Conservation (phyloP, 2,329 filamentous ascomycete species). For the Ophiosphaerella herpotricha region DNA sequence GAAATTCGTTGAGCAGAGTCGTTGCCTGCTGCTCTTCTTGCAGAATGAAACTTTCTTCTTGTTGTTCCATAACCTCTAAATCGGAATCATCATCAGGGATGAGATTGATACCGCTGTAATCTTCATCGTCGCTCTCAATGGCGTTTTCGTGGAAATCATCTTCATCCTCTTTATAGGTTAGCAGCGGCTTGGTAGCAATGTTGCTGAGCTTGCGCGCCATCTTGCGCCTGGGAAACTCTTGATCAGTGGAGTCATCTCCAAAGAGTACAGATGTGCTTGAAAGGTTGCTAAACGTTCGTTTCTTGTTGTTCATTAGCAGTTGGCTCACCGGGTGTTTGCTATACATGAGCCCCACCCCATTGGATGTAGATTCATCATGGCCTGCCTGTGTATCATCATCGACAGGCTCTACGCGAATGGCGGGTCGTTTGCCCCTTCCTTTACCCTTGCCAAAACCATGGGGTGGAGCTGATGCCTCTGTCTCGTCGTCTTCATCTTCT, state of each 20-base stretch:
- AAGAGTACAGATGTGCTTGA: slow-evolving; percentile 46
- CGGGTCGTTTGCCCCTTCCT: slow-evolving; percentile 43
- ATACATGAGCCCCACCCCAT: slow-evolving; percentile 35
- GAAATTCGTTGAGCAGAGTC: slow-evolving; percentile 35
- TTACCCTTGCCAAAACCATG: slow-evolving; percentile 38
- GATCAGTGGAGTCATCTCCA: slow-evolving; percentile 39
- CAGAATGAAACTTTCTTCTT: slow-evolving; percentile 77
- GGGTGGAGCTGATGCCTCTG: slow-evolving; percentile 41
- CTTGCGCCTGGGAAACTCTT: slow-evolving; percentile 45
- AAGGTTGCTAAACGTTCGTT: slow-evolving; percentile 47
- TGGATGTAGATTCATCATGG: slow-evolving; percentile 33
- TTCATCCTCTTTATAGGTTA: slow-evolving; percentile 41
- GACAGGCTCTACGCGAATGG: slow-evolving; percentile 42
- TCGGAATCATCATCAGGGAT: slow-evolving; percentile 81
- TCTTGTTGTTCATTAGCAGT: slow-evolving; percentile 39
- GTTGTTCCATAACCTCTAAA: slow-evolving; percentile 75
- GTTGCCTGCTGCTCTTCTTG: slow-evolving; percentile 39
- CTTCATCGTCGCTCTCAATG: slow-evolving; percentile 50
- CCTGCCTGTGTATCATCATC: slow-evolving; percentile 36
- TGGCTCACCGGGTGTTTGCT: slow-evolving; percentile 37
- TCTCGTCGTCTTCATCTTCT: slow-evolving; percentile 44
- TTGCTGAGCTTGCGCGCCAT: slow-evolving; percentile 44
- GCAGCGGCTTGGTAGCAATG: slow-evolving; percentile 35
- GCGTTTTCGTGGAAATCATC: slow-evolving; percentile 37
- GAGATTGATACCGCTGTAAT: slow-evolving; percentile 75